Percentiles rank a stretch among this genome's conserved stretches.
phyloP scores from a whole-genome alignment of 2,329 filamentous ascomycete species.

The Ceratocystis variospora region DNA sequence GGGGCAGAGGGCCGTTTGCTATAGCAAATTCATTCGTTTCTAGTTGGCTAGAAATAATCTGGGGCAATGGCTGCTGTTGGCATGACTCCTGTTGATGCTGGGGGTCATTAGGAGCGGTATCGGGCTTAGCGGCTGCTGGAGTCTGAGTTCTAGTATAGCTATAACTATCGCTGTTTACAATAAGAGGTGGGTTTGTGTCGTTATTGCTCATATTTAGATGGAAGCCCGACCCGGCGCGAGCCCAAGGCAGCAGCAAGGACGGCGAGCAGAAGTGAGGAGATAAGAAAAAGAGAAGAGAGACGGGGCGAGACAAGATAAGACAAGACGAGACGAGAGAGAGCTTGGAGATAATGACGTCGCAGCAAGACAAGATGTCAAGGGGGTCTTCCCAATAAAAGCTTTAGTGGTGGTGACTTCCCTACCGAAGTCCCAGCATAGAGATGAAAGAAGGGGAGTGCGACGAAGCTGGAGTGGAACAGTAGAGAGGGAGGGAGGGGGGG shows the following conservation, averaged over 20 bases:
- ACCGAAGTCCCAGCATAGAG: neutral
- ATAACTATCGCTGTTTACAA: neutral
- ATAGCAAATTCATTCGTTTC: neutral
- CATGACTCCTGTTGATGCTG: neutral
- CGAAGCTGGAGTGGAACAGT: neutral
- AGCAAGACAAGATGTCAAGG: neutral
- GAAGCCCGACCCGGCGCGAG: neutral
- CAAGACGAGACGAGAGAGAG: neutral
- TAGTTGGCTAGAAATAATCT: neutral
- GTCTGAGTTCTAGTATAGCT: neutral
- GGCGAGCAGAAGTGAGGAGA: neutral
- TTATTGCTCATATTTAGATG: neutral
- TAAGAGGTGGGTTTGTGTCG: neutral
- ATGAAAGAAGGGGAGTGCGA: neutral
- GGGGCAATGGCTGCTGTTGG: neutral
- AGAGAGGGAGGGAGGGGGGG: neutral
- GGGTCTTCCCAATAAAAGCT: neutral
- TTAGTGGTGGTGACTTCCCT: neutral
- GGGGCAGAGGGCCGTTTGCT: neutral
- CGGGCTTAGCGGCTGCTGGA: neutral
- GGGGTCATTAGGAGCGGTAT: neutral
- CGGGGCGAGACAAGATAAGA: neutral
- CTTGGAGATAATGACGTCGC: neutral
- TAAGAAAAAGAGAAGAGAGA: neutral
- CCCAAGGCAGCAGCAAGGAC: too few species aligned